These are phyloP conservation scores for Penicillium nucicola DNA, from an alignment of 495 filamentous ascomycete species.

Conservation along the genomic window DNA sequence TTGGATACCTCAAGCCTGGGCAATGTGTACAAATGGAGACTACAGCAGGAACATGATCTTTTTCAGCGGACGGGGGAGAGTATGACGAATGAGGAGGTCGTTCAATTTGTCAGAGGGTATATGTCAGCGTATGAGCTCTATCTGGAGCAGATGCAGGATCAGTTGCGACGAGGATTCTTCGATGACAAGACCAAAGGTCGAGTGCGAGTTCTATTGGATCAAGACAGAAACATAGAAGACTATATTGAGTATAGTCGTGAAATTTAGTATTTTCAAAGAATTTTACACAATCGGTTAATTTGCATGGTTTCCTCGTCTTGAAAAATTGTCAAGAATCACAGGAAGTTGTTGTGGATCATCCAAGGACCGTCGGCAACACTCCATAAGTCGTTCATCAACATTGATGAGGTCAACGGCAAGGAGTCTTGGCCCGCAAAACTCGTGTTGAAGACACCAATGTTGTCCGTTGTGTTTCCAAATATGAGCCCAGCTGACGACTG, in stretches of 20 bases:
- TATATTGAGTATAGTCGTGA: not conserved
- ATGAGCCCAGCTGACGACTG: constrained; percentile 20
- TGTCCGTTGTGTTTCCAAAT: constrained; percentile 20
- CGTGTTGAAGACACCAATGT: constrained; percentile 11
- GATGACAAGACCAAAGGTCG: not conserved
- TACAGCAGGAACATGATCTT: constrained; percentile 17
- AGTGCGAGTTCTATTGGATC: constrained; percentile 11
- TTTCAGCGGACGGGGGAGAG: not conserved
- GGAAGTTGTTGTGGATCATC: constrained; percentile 35
- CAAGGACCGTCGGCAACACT: constrained; percentile 42
- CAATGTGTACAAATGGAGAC: constrained; percentile 17
- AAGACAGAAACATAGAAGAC: constrained; percentile 3
- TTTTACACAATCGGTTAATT: no score
- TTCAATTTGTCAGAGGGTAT: constrained; percentile 13
- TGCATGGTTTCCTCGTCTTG: not conserved
- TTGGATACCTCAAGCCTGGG: constrained; percentile 13
- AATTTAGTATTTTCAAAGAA: no score
- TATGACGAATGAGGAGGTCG: constrained; percentile 15
- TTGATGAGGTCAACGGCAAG: constrained; percentile 18
- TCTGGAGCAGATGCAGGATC: constrained; percentile 10
- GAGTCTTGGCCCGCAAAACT: constrained; percentile 13
- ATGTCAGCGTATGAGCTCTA: constrained; percentile 20
- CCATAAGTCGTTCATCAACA: constrained; percentile 34
- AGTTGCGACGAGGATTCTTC: constrained; percentile 8
- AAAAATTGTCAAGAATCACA: not conserved